Evolutionary conservation across 805 yeast species (phyloP), one percentile per base, ranked within the genome.

Genomic region (Candida vaughaniae): DNA sequence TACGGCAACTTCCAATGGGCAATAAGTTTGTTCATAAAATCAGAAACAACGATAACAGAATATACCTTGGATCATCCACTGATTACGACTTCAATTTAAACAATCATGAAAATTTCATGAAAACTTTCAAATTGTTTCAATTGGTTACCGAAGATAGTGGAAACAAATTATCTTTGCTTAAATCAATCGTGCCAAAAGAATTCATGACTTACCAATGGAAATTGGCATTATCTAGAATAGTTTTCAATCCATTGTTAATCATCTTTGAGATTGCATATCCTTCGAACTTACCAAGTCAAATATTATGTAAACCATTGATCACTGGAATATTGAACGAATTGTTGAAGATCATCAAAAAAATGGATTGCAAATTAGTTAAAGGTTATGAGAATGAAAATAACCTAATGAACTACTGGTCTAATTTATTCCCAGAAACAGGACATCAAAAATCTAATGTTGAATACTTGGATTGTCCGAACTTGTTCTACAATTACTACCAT

Each of bases 171-270:
- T 71, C 71, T 31, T 71, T 75, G 33, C 66, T 77, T 46, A 75
- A 75, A 50, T 64, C 78, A 38, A 60, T 68, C 39, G 66, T 72
- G 46, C 66, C 78, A 31, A 61, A 71, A 38, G 87, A 79, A 45
- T 83, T 78, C 50, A 64, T 77, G 58, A 75, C 81, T 9, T 82
- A 82, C 50, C 93, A 88, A 59, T 89, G 96, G 96, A 80, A 82
- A 55, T 71, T 85, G 39, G 90, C 95, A 1, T 71, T 88, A 37
- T 87, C 95, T 6, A 73, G 78, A 38, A 77, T 88, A 28, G 82
- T 89, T 16, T 78, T 89, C 53, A 85, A 83, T 56, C 88, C 95
- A 4, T 64, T 89, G 29, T 67, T 87, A 22, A 72, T 89, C 16
- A 52, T 86, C 8, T 80, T 90, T 51, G 96, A 88, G 59, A 74